A percentile compares a stretch with the other conserved stretches of the same genome.
Evolutionary conservation across 2,329 filamentous ascomycete genomes (phyloP).

Genomic region (Davidsoniella australis): DNA sequence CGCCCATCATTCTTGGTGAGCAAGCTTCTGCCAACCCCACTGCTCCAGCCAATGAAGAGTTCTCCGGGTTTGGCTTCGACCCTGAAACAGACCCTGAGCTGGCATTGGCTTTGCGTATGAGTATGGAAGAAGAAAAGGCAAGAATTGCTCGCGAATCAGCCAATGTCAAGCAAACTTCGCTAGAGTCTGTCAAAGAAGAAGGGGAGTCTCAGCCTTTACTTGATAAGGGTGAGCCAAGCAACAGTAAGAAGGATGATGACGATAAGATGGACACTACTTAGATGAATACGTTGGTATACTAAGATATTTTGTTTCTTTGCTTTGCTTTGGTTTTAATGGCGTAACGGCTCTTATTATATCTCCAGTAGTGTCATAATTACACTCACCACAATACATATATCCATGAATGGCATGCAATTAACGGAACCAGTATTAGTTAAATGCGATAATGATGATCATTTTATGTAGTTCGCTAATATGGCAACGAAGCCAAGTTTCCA

Average conservation of each 20-base stretch:
- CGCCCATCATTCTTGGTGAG: slow-evolving; percentile 78
- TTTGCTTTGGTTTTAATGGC: slow-evolving; percentile 8
- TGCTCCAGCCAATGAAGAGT: slow-evolving; percentile 40
- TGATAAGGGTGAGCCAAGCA: slow-evolving; percentile 18
- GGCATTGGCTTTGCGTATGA: slow-evolving; percentile 88
- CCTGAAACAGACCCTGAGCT: slow-evolving; percentile 84
- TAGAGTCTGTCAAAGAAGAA: slow-evolving; percentile 73
- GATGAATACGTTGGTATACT: slow-evolving; percentile 3
- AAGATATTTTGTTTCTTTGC: background rate
- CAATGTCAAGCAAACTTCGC: slow-evolving; percentile 49
- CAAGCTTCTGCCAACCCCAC: slow-evolving; percentile 34
- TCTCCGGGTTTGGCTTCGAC: slow-evolving; percentile 55
- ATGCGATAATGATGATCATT: background rate
- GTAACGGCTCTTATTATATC: slow-evolving; percentile 3
- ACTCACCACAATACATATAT: no score
- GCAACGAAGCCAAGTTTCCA: background rate
- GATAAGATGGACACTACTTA: slow-evolving; percentile 90
- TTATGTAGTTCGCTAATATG: background rate
- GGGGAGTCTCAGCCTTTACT: slow-evolving; percentile 37
- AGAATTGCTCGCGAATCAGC: slow-evolving; percentile 49
- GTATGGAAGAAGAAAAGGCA: slow-evolving; percentile 94
- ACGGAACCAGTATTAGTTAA: no score
- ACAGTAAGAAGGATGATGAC: slow-evolving; percentile 29
- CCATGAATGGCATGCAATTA: no score
- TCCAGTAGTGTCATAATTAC: no score